A percentile compares a stretch with the other conserved stretches of the same genome.
Conservation (phyloP, 768 basidiomycete genomes). For the Favolaschia claudopus region DNA sequence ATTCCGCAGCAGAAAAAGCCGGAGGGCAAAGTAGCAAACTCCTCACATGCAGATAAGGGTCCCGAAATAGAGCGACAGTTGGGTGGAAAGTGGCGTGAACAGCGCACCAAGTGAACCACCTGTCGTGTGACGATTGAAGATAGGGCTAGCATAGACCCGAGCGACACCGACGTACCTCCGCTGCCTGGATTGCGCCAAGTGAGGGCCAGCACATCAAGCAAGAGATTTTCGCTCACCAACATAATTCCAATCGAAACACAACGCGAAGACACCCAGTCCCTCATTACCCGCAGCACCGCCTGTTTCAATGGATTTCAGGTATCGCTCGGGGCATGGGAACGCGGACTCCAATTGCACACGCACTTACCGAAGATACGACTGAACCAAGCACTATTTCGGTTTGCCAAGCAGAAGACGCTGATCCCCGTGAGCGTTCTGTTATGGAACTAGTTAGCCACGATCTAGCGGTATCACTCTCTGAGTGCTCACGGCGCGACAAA, state of each 20-base stretch:
- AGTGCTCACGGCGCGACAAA: slow-evolving; percentile 11
- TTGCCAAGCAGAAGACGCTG: slow-evolving; percentile 64
- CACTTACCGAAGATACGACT: slow-evolving; percentile 61
- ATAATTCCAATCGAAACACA: slow-evolving; percentile 71
- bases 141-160: neutral
- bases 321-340: neutral
- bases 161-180: neutral
- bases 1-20: neutral
- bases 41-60: slow-evolving; percentile 62
- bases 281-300: slow-evolving; percentile 67
- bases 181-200: neutral
- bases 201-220: neutral
- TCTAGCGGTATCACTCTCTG: no score
- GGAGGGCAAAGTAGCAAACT: slow-evolving; percentile 16
- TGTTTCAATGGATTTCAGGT: slow-evolving; percentile 11
- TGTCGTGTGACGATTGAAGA: slow-evolving; percentile 37
- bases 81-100: slow-evolving; percentile 64
- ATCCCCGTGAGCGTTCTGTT: slow-evolving; percentile 59
- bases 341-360: neutral
- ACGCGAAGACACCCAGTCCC: slow-evolving; percentile 64
- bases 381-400: slow-evolving; percentile 54
- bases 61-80: slow-evolving; percentile 58
- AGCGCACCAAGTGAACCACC: slow-evolving; percentile 54
- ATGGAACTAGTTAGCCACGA: no score
- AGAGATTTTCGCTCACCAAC: slow-evolving; percentile 30